phyloP scores from a whole-genome alignment of 805 yeast species.

The Metschnikowia cerradonensis region DNA sequence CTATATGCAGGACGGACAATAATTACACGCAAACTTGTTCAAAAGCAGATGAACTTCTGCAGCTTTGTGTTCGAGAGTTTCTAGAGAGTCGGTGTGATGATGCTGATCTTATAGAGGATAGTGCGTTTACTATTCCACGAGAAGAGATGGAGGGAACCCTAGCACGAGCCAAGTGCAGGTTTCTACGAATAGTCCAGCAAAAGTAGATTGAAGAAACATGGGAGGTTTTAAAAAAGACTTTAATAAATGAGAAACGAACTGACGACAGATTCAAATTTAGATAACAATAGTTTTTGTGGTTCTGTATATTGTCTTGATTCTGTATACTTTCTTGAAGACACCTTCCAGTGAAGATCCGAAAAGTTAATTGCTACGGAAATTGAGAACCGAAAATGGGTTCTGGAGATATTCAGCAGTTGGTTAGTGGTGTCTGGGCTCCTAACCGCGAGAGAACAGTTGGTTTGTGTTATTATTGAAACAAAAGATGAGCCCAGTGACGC shows the following conservation, averaged over 20 bases:
- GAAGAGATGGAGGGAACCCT: background rate
- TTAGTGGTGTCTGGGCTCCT: conserved; percentile 81
- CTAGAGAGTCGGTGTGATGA: conserved; percentile 8
- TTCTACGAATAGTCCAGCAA: conserved; percentile 1
- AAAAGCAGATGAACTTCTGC: conserved; percentile 4
- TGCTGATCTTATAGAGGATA: conserved; percentile 13
- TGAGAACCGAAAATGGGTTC: conserved; percentile 54
- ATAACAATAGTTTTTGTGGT: too few species aligned
- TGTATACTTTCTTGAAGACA: too few species aligned
- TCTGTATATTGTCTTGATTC: too few species aligned
- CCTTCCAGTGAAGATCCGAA: too few species aligned
- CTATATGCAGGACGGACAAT: background rate
- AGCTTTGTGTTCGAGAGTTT: conserved; percentile 2
- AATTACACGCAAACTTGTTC: background rate
- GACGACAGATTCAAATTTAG: too few species aligned
- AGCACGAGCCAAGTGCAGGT: background rate
- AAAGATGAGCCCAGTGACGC: conserved; percentile 27
- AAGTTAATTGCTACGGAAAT: conserved; percentile 78
- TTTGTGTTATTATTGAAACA: conserved; percentile 67
- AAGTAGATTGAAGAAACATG: background rate
- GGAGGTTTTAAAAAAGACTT: background rate
- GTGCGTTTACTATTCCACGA: conserved; percentile 5
- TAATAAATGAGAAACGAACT: background rate
- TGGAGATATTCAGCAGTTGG: conserved; percentile 53
- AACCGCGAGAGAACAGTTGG: conserved; percentile 94